Percentiles rank a stretch among this genome's conserved stretches.
These are phyloP conservation scores for Sarocladium strictum DNA, from an alignment of 2,329 filamentous ascomycete species.

Conservation along the genomic window DNA sequence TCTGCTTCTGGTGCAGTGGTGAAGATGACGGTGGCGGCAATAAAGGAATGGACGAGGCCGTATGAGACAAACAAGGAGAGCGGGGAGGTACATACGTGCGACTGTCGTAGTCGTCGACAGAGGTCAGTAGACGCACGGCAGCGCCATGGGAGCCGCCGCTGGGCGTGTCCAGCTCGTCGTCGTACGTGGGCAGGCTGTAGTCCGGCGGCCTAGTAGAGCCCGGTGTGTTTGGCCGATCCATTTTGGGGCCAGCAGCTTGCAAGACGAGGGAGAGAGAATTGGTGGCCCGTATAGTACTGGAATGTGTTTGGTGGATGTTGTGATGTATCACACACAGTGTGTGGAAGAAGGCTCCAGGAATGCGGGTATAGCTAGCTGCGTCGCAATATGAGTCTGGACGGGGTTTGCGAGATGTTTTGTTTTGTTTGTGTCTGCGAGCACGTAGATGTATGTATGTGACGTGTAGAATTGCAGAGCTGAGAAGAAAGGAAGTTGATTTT, in stretches of 20 bases:
- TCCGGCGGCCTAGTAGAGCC: constrained; percentile 43
- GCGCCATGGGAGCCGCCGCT: constrained; percentile 42
- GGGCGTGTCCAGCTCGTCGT: constrained; percentile 38
- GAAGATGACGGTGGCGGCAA: not conserved
- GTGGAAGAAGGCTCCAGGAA: not conserved
- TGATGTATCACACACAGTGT: not conserved
- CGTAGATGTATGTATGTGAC: not conserved
- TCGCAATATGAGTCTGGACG: no score
- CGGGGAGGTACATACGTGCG: constrained; percentile 48
- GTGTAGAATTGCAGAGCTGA: not conserved
- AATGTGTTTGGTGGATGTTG: no score
- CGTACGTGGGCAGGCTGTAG: constrained; percentile 51
- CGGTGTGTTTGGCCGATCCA: constrained; percentile 46
- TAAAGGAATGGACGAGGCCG: constrained; percentile 1
- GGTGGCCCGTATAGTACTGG: no score
- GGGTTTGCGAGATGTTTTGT: no score
- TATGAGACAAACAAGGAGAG: constrained; percentile 2
- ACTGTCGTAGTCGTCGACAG: constrained; percentile 49
- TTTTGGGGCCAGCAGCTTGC: no score
- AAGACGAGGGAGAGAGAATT: no score
- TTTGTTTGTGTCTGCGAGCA: no score
- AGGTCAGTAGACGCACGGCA: constrained; percentile 56
- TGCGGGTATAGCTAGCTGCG: constrained; percentile 1
- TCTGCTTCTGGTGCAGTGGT: not conserved
- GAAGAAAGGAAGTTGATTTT: not conserved